Percentiles rank a stretch among this genome's conserved stretches.
Conservation (phyloP, 2,329 filamentous ascomycete genomes). For the Claviceps sp. region DNA sequence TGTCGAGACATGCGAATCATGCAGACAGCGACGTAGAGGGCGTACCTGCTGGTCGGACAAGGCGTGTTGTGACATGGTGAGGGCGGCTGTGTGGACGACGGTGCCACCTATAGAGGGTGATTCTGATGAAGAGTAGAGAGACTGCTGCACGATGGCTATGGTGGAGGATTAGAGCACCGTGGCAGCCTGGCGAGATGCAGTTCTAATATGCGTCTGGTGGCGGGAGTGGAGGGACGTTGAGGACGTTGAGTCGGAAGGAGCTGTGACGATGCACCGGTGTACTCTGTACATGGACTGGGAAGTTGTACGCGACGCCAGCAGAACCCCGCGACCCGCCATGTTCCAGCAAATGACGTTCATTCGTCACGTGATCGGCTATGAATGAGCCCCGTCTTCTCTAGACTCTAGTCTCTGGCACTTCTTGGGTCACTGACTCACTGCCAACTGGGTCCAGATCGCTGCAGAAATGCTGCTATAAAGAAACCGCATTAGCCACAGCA, state of each 20-base stretch:
- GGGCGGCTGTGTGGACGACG: constrained; percentile 17
- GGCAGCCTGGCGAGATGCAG: not conserved
- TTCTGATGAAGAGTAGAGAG: constrained; percentile 6
- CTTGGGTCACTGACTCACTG: too few relatives aligned
- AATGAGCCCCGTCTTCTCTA: too few relatives aligned
- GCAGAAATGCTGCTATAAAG: too few relatives aligned
- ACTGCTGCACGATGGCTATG: not conserved
- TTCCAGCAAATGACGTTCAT: not conserved
- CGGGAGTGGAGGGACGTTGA: constrained; percentile 7
- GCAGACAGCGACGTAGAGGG: constrained; percentile 5
- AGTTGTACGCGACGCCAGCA: too few relatives aligned
- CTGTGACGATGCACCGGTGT: constrained; percentile 15
- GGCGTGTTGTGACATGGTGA: constrained; percentile 86
- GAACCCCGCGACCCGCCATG: not conserved
- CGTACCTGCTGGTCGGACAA: constrained; percentile 94
- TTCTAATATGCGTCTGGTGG: constrained; percentile 3
- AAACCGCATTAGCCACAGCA: too few relatives aligned
- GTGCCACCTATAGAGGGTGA: constrained; percentile 11
- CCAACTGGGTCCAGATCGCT: too few relatives aligned
- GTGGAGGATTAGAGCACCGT: not conserved
- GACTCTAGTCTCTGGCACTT: too few relatives aligned
- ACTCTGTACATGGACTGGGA: not conserved
- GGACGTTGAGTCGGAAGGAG: constrained; percentile 7
- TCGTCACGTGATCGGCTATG: not conserved
- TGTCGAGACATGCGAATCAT: constrained; percentile 8